Conservation (phyloP, 257 asterid genomes). For the Vinca minor region DNA sequence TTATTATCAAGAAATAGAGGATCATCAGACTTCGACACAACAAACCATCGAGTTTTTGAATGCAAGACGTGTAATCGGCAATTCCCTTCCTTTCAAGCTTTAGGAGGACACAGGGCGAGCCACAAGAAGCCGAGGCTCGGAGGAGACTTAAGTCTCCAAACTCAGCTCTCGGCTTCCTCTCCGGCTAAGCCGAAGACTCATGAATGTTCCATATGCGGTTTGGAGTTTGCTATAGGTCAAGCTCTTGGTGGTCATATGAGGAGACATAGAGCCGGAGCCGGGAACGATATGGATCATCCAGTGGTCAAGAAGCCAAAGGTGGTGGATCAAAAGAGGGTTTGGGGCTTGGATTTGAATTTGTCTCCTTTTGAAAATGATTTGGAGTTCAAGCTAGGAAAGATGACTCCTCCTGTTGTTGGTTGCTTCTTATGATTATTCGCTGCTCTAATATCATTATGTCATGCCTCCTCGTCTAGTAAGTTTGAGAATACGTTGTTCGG, state of each 20-base stretch:
- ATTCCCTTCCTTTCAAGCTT: conserved; percentile 36
- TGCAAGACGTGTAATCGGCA: conserved; percentile 35
- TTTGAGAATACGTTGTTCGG: too few species aligned
- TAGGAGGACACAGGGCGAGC: conserved; percentile 42
- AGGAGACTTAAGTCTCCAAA: conserved; percentile 15
- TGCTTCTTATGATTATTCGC: background rate
- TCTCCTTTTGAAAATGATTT: conserved; percentile 30
- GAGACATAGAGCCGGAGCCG: conserved; percentile 21
- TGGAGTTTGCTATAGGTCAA: conserved; percentile 32
- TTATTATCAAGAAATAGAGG: conserved; percentile 13
- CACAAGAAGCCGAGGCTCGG: conserved; percentile 31
- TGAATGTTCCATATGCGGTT: conserved; percentile 36
- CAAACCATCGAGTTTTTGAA: conserved; percentile 27
- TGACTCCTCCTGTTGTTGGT: conserved; percentile 7
- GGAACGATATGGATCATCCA: background rate
- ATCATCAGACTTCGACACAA: background rate
- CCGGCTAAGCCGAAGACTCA: conserved; percentile 28
- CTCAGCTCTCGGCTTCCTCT: background rate
- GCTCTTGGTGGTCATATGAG: conserved; percentile 47
- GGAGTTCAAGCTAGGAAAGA: conserved; percentile 25
- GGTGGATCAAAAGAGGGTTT: conserved; percentile 6
- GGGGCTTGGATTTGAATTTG: conserved; percentile 37
- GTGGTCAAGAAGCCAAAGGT: conserved; percentile 13
- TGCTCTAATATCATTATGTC: too few species aligned
- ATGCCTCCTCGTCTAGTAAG: too few species aligned